Evolutionary conservation across 148 eudicot genomes (phyloP), one percentile per base, ranked within the genome.

Genomic region (Vaccinium macrocarpon): DNA sequence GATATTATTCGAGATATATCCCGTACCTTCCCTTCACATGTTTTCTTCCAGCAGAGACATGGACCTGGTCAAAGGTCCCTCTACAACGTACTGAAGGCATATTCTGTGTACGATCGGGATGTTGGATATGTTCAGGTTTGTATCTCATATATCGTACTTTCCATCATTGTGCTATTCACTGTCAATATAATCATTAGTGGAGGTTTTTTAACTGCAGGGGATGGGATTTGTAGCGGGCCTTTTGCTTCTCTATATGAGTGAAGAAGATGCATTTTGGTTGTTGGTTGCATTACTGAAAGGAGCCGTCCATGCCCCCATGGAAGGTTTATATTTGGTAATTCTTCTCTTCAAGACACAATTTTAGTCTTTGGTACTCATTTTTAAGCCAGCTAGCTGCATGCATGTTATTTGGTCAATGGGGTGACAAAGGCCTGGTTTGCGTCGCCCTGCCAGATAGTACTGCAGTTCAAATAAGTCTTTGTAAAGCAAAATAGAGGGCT

Each of bases 61-160:
- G 99, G 99, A 78, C 99, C 99, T 82, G 99, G 99, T 78, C 99
- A 97, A 86, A 94, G 99, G 87, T 97, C 99, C 50, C 98, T 97
- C 56, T 97, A 97, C 90, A 97, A 97, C 86, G 96, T 97, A 82
- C 86, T 97, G 85, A 97, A 97, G 90, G 99, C 99, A 16, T 97
- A 97, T 88, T 97, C 99, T 83, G 99, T 97, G 32, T 97, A 89
- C 85, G 98, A 97, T 85, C 91, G 98, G 90, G 97, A 95, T 82
- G 98, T 97, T 88, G 99, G 99, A 86, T 97, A 97, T 89, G 99
- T 97, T 81, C 99, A 97, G 99, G 98, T 97, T 87, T 83, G 82
- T 78, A 64, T 57, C 62, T 76, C 73, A 62, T 42, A 73, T 10
- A n/a, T 71, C 19, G 18, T 42, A 74, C 72, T 5, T 52, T 50